Percentiles rank a stretch among this genome's conserved stretches.
Evolutionary conservation across 2,329 filamentous ascomycete genomes (phyloP).

Genomic region (Venturia oleaginea): DNA sequence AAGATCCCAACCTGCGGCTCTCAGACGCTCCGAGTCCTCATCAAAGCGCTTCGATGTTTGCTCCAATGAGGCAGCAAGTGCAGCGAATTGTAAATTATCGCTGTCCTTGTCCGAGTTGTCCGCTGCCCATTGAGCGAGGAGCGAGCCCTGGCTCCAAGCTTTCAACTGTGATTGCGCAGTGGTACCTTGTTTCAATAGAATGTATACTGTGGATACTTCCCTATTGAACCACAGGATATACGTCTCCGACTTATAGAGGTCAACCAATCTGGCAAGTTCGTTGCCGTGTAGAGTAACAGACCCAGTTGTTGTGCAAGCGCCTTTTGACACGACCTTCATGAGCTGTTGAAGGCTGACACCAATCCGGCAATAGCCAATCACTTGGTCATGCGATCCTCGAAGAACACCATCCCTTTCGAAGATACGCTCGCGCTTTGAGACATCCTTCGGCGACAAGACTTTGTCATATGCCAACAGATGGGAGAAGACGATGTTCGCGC

Average conservation of each 20-base stretch:
- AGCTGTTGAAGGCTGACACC: constrained; percentile 38
- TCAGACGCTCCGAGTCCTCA: constrained; percentile 33
- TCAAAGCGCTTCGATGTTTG: constrained; percentile 36
- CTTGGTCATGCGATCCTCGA: constrained; percentile 37
- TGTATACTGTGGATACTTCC: constrained; percentile 36
- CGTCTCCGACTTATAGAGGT: constrained; percentile 39
- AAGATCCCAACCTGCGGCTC: constrained; percentile 55
- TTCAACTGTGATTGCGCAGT: constrained; percentile 44
- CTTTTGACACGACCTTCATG: constrained; percentile 20
- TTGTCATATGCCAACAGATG: constrained; percentile 36
- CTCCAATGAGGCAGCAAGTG: constrained; percentile 28
- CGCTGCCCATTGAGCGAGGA: constrained; percentile 31
- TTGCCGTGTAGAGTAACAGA: constrained; percentile 21
- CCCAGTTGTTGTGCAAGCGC: neutral
- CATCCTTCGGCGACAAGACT: constrained; percentile 55
- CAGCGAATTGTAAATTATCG: constrained; percentile 29
- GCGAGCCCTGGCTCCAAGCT: constrained; percentile 54
- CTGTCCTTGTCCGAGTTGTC: neutral
- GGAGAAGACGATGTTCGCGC: constrained; percentile 69
- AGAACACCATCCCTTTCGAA: constrained; percentile 59
- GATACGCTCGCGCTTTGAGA: constrained; percentile 49
- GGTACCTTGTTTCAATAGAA: constrained; percentile 55
- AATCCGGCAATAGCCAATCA: constrained; percentile 46
- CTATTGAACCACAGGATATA: constrained; percentile 55
- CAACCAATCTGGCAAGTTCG: constrained; percentile 1